Percentiles rank a stretch among this genome's conserved stretches.
These are phyloP conservation scores for Scalesia atractyloides DNA, from an alignment of 129 eudicot species.

Conservation along the genomic window DNA sequence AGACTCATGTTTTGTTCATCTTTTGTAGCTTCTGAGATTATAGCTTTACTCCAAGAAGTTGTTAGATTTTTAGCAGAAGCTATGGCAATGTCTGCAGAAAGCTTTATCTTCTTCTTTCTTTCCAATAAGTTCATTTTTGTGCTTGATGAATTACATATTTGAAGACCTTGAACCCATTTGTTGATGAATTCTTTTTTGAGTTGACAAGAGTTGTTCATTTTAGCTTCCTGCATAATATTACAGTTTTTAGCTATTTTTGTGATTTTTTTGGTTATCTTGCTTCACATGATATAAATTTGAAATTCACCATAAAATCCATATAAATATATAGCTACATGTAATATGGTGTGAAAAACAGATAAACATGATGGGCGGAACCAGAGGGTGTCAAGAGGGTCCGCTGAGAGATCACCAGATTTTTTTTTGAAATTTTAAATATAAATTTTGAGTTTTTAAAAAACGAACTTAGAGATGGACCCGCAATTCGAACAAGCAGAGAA, in stretches of 20 bases:
- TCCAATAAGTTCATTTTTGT: conserved; percentile 54
- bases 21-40: conserved; percentile 41
- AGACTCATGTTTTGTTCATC: conserved; percentile 29
- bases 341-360: too few relatives aligned
- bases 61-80: conserved; percentile 59
- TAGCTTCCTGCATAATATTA: conserved; percentile 9
- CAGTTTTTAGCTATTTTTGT: neutral
- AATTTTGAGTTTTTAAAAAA: too few relatives aligned
- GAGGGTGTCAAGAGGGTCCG: too few relatives aligned
- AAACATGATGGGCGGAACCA: too few relatives aligned
- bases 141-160: conserved; percentile 46
- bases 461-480: too few relatives aligned
- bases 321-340: neutral
- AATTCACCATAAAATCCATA: neutral
- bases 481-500: too few relatives aligned
- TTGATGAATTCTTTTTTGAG: conserved; percentile 54
- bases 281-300: neutral
- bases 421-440: too few relatives aligned
- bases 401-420: too few relatives aligned
- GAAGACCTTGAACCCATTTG: conserved; percentile 71
- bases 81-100: conserved; percentile 78
- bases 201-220: conserved; percentile 37
- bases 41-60: conserved; percentile 66
- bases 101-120: conserved; percentile 68
- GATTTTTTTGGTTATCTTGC: neutral